Conservation (phyloP, 257 asterid genomes). For the Solanum appendiculatum region DNA sequence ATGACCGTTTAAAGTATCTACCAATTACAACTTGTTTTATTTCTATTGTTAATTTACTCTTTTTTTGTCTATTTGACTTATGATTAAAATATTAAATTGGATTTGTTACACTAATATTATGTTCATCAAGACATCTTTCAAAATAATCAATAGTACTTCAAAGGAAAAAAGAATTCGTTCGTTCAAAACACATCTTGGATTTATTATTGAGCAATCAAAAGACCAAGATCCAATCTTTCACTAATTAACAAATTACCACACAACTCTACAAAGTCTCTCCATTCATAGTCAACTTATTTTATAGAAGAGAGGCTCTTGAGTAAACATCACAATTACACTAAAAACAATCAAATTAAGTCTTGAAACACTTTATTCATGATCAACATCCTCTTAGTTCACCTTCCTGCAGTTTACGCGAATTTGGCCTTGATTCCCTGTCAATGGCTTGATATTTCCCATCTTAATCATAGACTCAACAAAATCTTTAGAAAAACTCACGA, state of each 20-base stretch:
- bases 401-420: slow-evolving; percentile 31
- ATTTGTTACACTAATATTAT: too few relatives aligned
- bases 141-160: too few relatives aligned
- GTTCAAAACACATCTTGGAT: too few relatives aligned
- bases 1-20: background rate
- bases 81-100: too few relatives aligned
- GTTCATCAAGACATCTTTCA: too few relatives aligned
- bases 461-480: background rate
- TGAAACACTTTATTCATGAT: background rate
- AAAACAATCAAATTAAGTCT: background rate
- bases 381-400: slow-evolving; percentile 3
- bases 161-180: too few relatives aligned
- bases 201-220: background rate
- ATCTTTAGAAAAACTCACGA: background rate
- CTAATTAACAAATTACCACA: background rate
- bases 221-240: background rate
- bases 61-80: too few relatives aligned
- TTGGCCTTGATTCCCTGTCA: slow-evolving; percentile 13
- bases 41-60: too few relatives aligned
- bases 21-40: background rate
- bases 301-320: background rate
- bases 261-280: too few relatives aligned
- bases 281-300: too few relatives aligned
- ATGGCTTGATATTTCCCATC: background rate
- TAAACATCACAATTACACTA: background rate